Conservation (phyloP, 2,329 filamentous ascomycete species). For the Aspergillus proliferans region DNA sequence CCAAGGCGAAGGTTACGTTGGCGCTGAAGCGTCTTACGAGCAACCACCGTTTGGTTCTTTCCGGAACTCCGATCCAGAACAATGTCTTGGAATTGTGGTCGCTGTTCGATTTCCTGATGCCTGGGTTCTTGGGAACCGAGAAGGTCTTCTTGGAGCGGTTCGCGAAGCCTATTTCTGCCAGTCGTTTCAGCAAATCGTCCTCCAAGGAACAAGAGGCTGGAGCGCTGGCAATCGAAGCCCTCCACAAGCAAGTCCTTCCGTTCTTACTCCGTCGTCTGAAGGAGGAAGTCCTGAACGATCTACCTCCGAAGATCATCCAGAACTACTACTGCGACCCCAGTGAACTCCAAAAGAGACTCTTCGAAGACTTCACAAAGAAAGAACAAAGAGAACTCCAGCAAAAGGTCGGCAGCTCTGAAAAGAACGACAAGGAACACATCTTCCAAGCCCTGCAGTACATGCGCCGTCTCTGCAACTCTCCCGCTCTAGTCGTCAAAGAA, state of each 20-base stretch:
- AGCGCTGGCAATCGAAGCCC: constrained; percentile 90
- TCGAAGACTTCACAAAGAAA: constrained; percentile 92
- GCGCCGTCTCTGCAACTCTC: constrained; percentile 98
- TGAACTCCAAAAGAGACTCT: constrained; percentile 87
- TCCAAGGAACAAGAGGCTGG: constrained; percentile 98
- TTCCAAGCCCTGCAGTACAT: constrained; percentile 99
- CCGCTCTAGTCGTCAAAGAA: constrained; percentile 91
- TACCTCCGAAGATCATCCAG: constrained; percentile 96
- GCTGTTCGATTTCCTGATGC: constrained; percentile 98
- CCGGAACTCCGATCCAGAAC: constrained; percentile 95
- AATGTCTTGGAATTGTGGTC: constrained; percentile 97
- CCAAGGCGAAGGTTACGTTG: constrained; percentile 89
- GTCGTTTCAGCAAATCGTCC: constrained; percentile 91
- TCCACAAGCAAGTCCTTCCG: constrained; percentile 95
- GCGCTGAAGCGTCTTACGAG: constrained; percentile 85
- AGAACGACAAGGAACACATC: constrained; percentile 94
- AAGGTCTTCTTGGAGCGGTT: constrained; percentile 96
- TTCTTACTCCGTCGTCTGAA: constrained; percentile 95
- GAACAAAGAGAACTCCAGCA: constrained; percentile 82
- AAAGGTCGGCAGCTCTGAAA: constrained; percentile 77
- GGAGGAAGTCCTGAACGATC: constrained; percentile 91
- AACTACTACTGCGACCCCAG: constrained; percentile 99
- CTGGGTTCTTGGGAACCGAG: constrained; percentile 90
- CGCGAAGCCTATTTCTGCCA: constrained; percentile 89
- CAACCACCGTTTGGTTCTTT: constrained; percentile 93